These are phyloP conservation scores for Camelina laxa DNA, from an alignment of 345 rosid genomes.

Conservation along the genomic window DNA sequence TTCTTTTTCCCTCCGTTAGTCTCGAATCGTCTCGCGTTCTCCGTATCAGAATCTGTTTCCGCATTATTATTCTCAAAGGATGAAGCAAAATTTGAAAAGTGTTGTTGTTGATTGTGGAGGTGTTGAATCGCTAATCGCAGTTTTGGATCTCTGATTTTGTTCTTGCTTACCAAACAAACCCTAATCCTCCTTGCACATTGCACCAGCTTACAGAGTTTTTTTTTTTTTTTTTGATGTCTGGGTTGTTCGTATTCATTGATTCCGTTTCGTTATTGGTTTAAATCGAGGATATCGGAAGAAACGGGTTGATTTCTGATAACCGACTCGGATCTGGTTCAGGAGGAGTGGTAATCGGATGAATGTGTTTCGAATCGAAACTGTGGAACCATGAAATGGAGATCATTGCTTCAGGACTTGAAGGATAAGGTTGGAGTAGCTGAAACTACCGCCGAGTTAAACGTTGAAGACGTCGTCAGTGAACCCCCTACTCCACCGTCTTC, in stretches of 20 bases:
- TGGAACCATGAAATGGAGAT: constrained; percentile 85
- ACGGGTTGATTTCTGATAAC: constrained; percentile 24
- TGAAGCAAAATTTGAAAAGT: neutral
- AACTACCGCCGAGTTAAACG: constrained; percentile 55
- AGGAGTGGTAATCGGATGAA: neutral
- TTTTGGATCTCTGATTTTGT: constrained; percentile 29
- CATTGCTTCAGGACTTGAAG: constrained; percentile 89
- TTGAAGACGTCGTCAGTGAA: constrained; percentile 44
- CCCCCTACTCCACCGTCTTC: constrained; percentile 52
- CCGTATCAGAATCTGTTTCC: constrained; percentile 4
- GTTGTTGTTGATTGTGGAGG: neutral
- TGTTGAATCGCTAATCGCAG: constrained; percentile 17
- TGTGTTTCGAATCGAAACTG: neutral
- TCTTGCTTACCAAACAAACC: constrained; percentile 15
- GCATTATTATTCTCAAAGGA: neutral
- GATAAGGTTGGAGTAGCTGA: constrained; percentile 84
- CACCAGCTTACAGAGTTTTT: constrained; percentile 32
- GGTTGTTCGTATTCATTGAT: constrained; percentile 1
- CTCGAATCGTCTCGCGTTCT: neutral
- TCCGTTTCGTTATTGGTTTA: constrained; percentile 3
- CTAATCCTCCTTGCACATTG: constrained; percentile 33
- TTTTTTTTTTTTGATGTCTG: constrained; percentile 6
- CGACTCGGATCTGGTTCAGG: constrained; percentile 31
- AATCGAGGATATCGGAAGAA: constrained; percentile 14
- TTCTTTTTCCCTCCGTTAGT: neutral